Conservation (phyloP, 345 rosid genomes). For the Eucalyptus camaldulensis region DNA sequence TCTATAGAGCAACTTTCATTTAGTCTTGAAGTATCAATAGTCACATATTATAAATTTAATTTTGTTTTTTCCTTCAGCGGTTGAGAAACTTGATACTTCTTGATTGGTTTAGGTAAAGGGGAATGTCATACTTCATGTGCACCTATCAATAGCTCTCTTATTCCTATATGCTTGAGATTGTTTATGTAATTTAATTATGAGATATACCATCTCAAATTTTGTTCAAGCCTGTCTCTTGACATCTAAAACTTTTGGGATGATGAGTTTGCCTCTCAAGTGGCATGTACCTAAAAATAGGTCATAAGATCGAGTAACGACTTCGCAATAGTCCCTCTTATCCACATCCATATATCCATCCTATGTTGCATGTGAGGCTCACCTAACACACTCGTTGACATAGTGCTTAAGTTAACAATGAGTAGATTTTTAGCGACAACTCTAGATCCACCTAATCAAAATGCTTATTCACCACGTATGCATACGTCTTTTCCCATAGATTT, state of each 20-base stretch:
- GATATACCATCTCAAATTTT: neutral
- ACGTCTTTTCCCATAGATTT: no score
- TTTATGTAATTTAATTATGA: neutral
- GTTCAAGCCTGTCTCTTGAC: neutral
- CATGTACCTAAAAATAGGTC: neutral
- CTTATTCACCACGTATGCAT: neutral
- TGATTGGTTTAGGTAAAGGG: neutral
- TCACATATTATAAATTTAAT: neutral
- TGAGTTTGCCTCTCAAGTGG: slow-evolving; percentile 22
- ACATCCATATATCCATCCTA: no score
- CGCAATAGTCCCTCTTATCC: neutral
- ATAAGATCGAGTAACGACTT: no score
- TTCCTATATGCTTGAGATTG: neutral
- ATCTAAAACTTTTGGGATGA: neutral
- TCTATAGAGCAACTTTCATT: no score
- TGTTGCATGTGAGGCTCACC: neutral
- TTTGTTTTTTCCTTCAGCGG: neutral
- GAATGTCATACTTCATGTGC: neutral
- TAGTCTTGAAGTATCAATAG: neutral
- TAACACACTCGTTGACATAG: rapidly evolving
- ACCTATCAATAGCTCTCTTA: neutral
- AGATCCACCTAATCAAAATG: neutral
- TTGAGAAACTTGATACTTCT: neutral
- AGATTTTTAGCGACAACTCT: neutral
- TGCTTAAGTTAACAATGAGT: neutral